Conservation (phyloP, 371 early-diverging fungal species). For the Blastocladiella emersonii region DNA sequence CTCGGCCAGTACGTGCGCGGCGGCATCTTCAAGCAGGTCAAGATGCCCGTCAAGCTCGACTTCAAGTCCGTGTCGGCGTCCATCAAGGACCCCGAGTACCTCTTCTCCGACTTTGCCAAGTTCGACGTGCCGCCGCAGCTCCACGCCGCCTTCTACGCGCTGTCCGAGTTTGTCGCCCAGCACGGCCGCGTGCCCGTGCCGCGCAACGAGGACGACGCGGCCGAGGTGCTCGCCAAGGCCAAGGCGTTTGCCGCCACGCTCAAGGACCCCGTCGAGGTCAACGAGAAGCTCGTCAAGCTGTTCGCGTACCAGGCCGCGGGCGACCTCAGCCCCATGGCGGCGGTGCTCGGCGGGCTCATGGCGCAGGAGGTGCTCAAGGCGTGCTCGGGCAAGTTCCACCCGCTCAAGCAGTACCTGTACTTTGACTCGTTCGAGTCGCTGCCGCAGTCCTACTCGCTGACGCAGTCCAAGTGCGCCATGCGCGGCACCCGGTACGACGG, state of each 20-base stretch:
- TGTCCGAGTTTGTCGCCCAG: slow-evolving; percentile 54
- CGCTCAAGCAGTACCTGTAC: slow-evolving; percentile 92
- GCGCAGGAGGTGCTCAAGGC: slow-evolving; percentile 99
- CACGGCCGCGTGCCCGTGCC: slow-evolving; percentile 53
- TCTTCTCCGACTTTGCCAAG: slow-evolving; percentile 91
- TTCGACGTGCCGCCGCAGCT: slow-evolving; percentile 87
- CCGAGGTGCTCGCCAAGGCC: slow-evolving; percentile 39
- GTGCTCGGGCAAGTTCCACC: slow-evolving; percentile 90
- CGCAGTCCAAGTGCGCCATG: slow-evolving; percentile 61
- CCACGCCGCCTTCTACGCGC: slow-evolving; percentile 86
- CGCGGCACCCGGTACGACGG: slow-evolving; percentile 82
- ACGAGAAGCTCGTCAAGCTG: slow-evolving; percentile 75
- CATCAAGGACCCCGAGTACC: slow-evolving; percentile 64
- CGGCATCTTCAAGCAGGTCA: slow-evolving; percentile 90
- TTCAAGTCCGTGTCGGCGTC: slow-evolving; percentile 67
- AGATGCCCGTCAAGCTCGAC: slow-evolving; percentile 62
- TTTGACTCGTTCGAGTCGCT: slow-evolving; percentile 96
- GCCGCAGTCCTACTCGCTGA: slow-evolving; percentile 44
- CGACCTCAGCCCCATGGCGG: slow-evolving; percentile 92
- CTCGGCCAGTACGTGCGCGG: slow-evolving; percentile 63
- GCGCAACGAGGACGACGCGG: slow-evolving; percentile 51
- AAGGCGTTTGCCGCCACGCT: slow-evolving; percentile 32
- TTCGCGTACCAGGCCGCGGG: slow-evolving; percentile 78
- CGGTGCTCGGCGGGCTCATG: slow-evolving; percentile 95
- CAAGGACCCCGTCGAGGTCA: slow-evolving; percentile 54